Percentiles rank a stretch among this genome's conserved stretches.
Evolutionary conservation across 345 rosid genomes (phyloP).

Genomic region (Pugionium dolabratum): DNA sequence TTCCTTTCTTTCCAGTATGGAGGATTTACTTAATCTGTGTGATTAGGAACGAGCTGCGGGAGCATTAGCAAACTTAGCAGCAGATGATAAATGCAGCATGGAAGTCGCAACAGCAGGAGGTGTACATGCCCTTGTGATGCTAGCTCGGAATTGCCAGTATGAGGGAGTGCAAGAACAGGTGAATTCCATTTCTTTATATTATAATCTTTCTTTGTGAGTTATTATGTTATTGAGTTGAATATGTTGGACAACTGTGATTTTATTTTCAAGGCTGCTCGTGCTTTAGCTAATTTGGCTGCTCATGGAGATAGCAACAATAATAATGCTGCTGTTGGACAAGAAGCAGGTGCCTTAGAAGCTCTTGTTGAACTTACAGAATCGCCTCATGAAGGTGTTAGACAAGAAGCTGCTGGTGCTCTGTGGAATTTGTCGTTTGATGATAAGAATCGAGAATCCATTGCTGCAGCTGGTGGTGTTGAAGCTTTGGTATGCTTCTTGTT

Average conservation of each 20-base stretch:
- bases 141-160: constrained; percentile 66
- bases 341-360: constrained; percentile 79
- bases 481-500: constrained; percentile 50
- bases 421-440: constrained; percentile 79
- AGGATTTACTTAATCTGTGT: background rate
- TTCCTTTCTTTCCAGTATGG: no score
- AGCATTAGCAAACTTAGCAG: constrained; percentile 83
- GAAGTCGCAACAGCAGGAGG: constrained; percentile 78
- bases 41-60: constrained; percentile 86
- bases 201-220: background rate
- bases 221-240: constrained; percentile 1
- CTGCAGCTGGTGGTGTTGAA: constrained; percentile 74
- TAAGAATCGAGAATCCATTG: constrained; percentile 78
- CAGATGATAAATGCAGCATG: constrained; percentile 73
- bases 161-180: constrained; percentile 84
- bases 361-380: constrained; percentile 79
- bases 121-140: constrained; percentile 73
- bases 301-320: constrained; percentile 87
- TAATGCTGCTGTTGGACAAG: constrained; percentile 87
- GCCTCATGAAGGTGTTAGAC: constrained; percentile 86
- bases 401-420: constrained; percentile 85
- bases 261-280: constrained; percentile 73
- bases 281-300: constrained; percentile 90
- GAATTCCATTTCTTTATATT: no score
- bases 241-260: background rate